Conservation (phyloP, 306 rosid genomes). For the Vachellia pachyceras region DNA sequence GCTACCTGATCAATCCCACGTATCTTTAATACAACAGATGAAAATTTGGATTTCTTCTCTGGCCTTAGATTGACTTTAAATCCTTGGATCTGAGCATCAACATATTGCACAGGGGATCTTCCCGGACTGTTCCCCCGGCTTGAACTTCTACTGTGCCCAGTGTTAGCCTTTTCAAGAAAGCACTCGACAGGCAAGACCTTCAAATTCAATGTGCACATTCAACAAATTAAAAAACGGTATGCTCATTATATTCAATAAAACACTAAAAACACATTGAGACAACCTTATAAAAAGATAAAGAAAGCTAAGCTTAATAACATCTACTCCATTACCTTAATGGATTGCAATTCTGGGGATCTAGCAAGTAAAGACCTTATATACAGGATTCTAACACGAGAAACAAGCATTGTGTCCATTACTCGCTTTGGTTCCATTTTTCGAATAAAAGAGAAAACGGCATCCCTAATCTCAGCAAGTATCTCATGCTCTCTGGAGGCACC, state of each 20-base stretch:
- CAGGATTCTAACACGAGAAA: constrained; percentile 96
- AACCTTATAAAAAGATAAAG: constrained; percentile 25
- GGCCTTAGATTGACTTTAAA: constrained; percentile 89
- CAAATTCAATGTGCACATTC: constrained; percentile 35
- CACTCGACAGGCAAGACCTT: constrained; percentile 88
- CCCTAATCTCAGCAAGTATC: constrained; percentile 96
- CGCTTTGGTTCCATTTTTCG: constrained; percentile 96
- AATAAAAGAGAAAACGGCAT: constrained; percentile 88
- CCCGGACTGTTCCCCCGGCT: constrained; percentile 94
- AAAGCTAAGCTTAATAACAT: constrained; percentile 6
- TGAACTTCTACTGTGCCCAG: constrained; percentile 89
- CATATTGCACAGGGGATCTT: constrained; percentile 82
- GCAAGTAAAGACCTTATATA: constrained; percentile 94
- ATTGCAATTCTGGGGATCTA: constrained; percentile 95
- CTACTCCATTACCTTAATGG: constrained; percentile 76
- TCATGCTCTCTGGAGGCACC: constrained; percentile 99
- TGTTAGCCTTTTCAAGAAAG: constrained; percentile 82
- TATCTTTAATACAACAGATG: constrained; percentile 93
- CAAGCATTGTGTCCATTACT: constrained; percentile 99
- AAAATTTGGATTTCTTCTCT: constrained; percentile 91
- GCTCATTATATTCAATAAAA: constrained; percentile 34
- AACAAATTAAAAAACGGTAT: constrained; percentile 42
- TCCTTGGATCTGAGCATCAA: constrained; percentile 82
- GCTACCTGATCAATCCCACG: constrained; percentile 97
- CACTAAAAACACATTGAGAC: constrained; percentile 17